Evolutionary conservation across 2,329 filamentous ascomycete species (phyloP).

Genomic region (Talaromyces funiculosus): DNA sequence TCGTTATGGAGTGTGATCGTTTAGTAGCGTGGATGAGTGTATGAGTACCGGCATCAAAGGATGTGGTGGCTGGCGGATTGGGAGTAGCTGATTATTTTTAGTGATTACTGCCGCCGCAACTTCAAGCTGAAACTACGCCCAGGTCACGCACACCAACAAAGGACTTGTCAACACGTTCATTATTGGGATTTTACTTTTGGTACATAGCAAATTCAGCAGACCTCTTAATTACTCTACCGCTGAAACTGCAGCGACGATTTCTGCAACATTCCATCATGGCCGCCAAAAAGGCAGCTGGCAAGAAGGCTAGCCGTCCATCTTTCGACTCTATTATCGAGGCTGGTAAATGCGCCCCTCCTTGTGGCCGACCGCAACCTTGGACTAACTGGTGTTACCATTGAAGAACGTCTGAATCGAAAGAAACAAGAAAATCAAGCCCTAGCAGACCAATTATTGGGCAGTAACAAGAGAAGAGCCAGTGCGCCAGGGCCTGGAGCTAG

Average conservation of each 20-base stretch:
- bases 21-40: not conserved
- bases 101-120: not conserved
- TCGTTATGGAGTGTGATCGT: not conserved
- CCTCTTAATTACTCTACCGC: not conserved
- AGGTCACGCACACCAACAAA: not conserved
- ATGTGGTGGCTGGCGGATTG: not conserved
- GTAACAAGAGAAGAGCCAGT: conserved; percentile 44
- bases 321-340: conserved; percentile 50
- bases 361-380: conserved; percentile 2
- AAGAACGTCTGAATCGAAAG: conserved; percentile 41
- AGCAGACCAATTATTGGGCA: conserved; percentile 55
- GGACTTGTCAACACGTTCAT: not conserved
- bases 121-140: not conserved
- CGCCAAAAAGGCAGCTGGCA: conserved; percentile 22
- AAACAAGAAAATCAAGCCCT: conserved; percentile 53
- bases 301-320: conserved; percentile 31
- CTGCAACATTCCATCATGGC: not conserved
- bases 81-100: not conserved
- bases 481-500: conserved; percentile 40
- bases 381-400: not conserved
- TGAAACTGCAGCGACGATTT: not conserved
- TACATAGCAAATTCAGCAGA: not conserved
- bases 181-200: not conserved
- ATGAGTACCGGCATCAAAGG: not conserved
- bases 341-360: conserved; percentile 31